Evolutionary conservation across 2,329 filamentous ascomycete genomes (phyloP).

Genomic region (Penicillium sp.): DNA sequence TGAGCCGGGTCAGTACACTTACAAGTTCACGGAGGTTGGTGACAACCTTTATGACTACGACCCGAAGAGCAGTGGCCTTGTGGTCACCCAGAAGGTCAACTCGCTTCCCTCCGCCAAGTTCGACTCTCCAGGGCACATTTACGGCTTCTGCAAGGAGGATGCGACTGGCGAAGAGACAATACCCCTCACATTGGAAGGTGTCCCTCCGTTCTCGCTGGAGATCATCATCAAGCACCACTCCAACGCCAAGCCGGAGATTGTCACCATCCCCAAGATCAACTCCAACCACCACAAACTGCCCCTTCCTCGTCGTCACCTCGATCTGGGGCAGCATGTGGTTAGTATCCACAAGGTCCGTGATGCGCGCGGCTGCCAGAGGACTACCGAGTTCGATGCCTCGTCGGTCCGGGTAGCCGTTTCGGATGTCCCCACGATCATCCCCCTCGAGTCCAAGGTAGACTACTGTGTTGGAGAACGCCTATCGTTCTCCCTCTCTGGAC

Average conservation of each 20-base stretch:
- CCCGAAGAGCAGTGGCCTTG: slow-evolving; percentile 64
- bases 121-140: slow-evolving; percentile 82
- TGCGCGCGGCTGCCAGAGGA: slow-evolving; percentile 79
- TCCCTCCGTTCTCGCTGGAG: slow-evolving; percentile 86
- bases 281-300: slow-evolving; percentile 74
- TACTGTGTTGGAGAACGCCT: slow-evolving; percentile 96
- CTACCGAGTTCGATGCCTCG: slow-evolving; percentile 68
- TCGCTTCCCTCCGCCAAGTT: slow-evolving; percentile 81
- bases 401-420: slow-evolving; percentile 90
- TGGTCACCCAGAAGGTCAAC: slow-evolving; percentile 80
- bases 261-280: slow-evolving; percentile 77
- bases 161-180: slow-evolving; percentile 81
- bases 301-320: slow-evolving; percentile 81
- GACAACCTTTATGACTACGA: slow-evolving; percentile 85
- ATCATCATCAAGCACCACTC: slow-evolving; percentile 92
- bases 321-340: slow-evolving; percentile 85
- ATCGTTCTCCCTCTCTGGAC: slow-evolving; percentile 86
- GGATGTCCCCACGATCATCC: slow-evolving; percentile 87
- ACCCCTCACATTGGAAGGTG: slow-evolving; percentile 78
- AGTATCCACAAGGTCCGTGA: slow-evolving; percentile 90
- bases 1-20: slow-evolving; percentile 80
- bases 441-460: slow-evolving; percentile 79
- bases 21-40: slow-evolving; percentile 78
- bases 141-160: slow-evolving; percentile 92
- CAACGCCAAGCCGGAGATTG: slow-evolving; percentile 74